Evolutionary conservation across 2,329 filamentous ascomycete species (phyloP), one percentile per base, ranked within the genome.

Genomic region (Fonsecaea pedrosoi): DNA sequence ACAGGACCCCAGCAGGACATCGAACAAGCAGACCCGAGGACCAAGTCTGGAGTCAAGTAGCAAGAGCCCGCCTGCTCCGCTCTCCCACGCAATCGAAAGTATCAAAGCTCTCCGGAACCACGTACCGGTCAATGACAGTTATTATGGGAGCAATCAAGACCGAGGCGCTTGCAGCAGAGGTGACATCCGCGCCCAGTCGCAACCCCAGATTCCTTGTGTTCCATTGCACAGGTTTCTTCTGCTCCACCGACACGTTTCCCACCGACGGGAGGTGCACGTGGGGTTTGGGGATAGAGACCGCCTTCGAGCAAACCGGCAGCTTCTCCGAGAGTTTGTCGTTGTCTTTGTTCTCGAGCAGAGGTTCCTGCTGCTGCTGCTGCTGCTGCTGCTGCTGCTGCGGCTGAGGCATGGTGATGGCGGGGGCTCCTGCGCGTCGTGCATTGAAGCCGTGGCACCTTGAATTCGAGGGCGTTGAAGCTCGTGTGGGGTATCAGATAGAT

Each of bases 81-180:
- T 55, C 25, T n/a, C n/a, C 4, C 30, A 30, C 10, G 15, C 18
- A 25, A 25, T 25, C 15, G 18, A 21, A 10, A 6, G 8, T 25
- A 21, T 50, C 7, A 50, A 2, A 50, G 0, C 45, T 25, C 45
- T 9, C 18, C 10, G 18, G 4, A 10, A 3, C 53, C n/a, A 74
- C 81, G 67, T 81, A 94, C 91, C 90, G 88, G 78, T 97, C 93
- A 78, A 97, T 95, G 71, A 95, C 90, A 42, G 90, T 91, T 70
- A 97, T 94, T 45, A 96, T 77, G 1, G 94, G 93, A 62, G 93
- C 92, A 56, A 97, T 90, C 68, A 95, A 81, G 6, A 85, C 86
- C 1, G 90, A 92, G 10, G 93, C 92, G 54, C 86, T 85, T 1
- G 86, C 84, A 1, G 92, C 93, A 73, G 90, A 89, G 54, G 86